A percentile compares a stretch with the other conserved stretches of the same genome.
Conservation (phyloP, 2,329 filamentous ascomycete genomes). For the Gaeumannomyces sp. region DNA sequence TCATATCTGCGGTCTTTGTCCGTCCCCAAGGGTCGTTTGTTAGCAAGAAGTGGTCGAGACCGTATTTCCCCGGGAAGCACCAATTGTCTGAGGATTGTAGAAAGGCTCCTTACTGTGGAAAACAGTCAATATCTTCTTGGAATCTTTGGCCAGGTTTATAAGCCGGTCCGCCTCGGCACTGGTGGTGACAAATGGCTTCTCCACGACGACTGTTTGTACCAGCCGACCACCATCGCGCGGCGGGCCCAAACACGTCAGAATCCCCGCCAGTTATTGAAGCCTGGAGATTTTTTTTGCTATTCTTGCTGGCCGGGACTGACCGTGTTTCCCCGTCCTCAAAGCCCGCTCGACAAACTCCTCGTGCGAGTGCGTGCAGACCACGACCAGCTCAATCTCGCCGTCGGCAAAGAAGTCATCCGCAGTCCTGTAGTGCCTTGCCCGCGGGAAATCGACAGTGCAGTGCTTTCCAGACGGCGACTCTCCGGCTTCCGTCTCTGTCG, state of each 20-base stretch:
- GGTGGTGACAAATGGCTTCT: slow-evolving; percentile 61
- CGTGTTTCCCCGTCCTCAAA: slow-evolving; percentile 54
- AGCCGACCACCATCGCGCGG: no score
- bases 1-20: slow-evolving; percentile 38
- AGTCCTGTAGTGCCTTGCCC: slow-evolving; percentile 49
- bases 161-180: slow-evolving; percentile 50
- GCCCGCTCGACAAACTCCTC: slow-evolving; percentile 48
- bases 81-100: background rate
- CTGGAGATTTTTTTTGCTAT: background rate
- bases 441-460: slow-evolving; percentile 41
- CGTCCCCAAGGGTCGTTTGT: no score
- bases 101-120: slow-evolving; percentile 43
- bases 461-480: slow-evolving; percentile 26
- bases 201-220: slow-evolving; percentile 44
- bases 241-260: background rate
- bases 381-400: slow-evolving; percentile 50
- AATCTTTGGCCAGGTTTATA: slow-evolving; percentile 38
- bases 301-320: slow-evolving; percentile 19
- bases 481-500: slow-evolving; percentile 11
- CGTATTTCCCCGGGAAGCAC: no score
- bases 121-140: slow-evolving; percentile 41
- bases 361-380: slow-evolving; percentile 55
- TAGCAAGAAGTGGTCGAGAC: background rate
- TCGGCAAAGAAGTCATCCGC: slow-evolving; percentile 55
- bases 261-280: no score